A percentile compares a stretch with the other conserved stretches of the same genome.
Evolutionary conservation across 768 basidiomycete species (phyloP).

Genomic region (Termitomyces eurrhizus): DNA sequence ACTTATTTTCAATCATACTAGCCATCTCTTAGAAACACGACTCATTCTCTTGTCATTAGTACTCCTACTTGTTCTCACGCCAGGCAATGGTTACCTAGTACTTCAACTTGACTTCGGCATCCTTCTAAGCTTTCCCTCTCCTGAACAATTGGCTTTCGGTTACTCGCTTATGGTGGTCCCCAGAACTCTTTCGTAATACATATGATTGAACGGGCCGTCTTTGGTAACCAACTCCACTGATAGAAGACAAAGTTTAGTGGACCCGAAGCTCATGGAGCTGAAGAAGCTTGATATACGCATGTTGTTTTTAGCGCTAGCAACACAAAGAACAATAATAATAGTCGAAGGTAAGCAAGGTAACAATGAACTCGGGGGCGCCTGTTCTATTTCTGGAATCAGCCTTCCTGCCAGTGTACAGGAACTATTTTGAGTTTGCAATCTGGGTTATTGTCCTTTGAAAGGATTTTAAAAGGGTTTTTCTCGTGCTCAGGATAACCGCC

Average conservation of each 20-base stretch:
- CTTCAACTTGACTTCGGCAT: neutral
- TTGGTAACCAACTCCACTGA: neutral
- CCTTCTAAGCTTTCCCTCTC: neutral
- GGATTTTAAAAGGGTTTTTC: neutral
- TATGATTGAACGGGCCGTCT: too few species aligned
- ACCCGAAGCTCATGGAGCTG: neutral
- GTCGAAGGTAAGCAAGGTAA: neutral
- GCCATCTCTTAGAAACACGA: neutral
- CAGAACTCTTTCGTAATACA: too few species aligned
- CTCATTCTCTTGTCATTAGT: neutral
- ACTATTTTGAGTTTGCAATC: neutral
- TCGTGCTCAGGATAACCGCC: too few species aligned
- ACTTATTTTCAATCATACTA: neutral
- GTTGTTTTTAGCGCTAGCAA: too few species aligned
- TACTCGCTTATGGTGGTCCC: neutral
- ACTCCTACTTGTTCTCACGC: neutral
- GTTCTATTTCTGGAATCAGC: neutral
- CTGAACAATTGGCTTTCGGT: neutral
- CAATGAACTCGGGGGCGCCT: neutral
- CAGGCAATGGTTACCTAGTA: neutral
- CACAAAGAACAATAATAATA: neutral
- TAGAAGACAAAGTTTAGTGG: neutral
- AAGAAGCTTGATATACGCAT: neutral
- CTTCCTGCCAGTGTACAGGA: too few species aligned
- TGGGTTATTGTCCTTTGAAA: neutral